A percentile compares a stretch with the other conserved stretches of the same genome.
phyloP scores from a whole-genome alignment of 2,329 filamentous ascomycete genomes.

The Ophiostoma quercus region DNA sequence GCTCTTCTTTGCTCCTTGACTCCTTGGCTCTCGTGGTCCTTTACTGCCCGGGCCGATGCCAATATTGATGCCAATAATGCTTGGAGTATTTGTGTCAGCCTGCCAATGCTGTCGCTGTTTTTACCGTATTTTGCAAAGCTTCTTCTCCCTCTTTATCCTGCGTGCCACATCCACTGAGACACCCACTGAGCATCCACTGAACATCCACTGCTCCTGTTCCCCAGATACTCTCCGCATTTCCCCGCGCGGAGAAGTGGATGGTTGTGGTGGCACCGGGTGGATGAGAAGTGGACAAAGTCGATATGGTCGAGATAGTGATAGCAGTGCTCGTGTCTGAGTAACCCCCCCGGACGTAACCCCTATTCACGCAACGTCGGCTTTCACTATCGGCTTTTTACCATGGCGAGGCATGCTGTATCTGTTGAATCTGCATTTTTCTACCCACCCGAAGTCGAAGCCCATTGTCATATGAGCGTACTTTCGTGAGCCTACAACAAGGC shows the following conservation, averaged over 20 bases:
- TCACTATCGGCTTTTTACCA: background rate
- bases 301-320: background rate
- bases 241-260: constrained; percentile 4
- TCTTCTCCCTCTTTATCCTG: background rate
- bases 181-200: background rate
- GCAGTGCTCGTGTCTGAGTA: background rate
- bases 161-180: background rate
- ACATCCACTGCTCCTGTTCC: too few species aligned
- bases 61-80: background rate
- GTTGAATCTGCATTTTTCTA: background rate
- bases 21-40: background rate
- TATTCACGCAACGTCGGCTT: background rate
- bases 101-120: background rate
- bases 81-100: background rate
- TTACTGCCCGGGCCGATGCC: background rate
- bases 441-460: background rate
- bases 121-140: background rate
- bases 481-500: background rate
- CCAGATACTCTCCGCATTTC: background rate
- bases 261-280: background rate
- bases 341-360: background rate
- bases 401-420: background rate
- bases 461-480: background rate
- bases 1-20: background rate
- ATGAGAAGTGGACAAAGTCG: background rate